Evolutionary conservation across 345 rosid genomes (phyloP), one percentile per base, ranked within the genome.

Genomic region (Kandelia obovata): DNA sequence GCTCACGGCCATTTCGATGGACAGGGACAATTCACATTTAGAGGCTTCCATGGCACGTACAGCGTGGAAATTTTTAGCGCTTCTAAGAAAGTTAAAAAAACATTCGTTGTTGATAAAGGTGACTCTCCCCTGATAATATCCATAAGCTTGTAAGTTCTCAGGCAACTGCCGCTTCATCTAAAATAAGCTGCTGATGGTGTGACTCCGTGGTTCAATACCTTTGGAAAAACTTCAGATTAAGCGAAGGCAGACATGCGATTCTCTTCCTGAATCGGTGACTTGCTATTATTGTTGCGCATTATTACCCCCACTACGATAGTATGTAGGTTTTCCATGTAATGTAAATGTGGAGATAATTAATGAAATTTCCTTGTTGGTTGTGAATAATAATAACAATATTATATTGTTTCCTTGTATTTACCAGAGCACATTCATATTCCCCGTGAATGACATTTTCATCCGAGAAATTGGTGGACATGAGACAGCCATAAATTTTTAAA

Each of bases 11-110:
- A 34, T 9, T 59, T 88, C 31, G 82, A 90, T 52, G 90, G 73
- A 53, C 85, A 83, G 68, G 90, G 83, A 68, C 83, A 80, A 55
- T 80, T 92, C 13, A 25, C 63, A 28, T 95, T 90, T 47, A 86
- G 96, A 74, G 99, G 99, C 35, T 95, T 89, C 53, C 91, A 87
- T 71, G 98, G 98, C 65, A 78, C 83, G 28, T 92, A 92, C 59
- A 72, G 62, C 32, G 77, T 95, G 67, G 87, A 88, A 74, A 64
- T 91, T 61, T 52, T 70, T 17, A 78, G 80, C n/a, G 26, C 28
- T 49, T 73, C 80, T 28, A 60, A 83, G 79, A 87, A 80, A 72
- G 69, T 84, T 4, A 64, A 70, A 27, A 82, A 77, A 79, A 86
- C 82, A 35, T 81, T 94, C 71, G 82, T 78, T 35, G 89, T 92